Conservation (phyloP, 768 basidiomycete genomes). For the Hygrocybe coccinea region DNA sequence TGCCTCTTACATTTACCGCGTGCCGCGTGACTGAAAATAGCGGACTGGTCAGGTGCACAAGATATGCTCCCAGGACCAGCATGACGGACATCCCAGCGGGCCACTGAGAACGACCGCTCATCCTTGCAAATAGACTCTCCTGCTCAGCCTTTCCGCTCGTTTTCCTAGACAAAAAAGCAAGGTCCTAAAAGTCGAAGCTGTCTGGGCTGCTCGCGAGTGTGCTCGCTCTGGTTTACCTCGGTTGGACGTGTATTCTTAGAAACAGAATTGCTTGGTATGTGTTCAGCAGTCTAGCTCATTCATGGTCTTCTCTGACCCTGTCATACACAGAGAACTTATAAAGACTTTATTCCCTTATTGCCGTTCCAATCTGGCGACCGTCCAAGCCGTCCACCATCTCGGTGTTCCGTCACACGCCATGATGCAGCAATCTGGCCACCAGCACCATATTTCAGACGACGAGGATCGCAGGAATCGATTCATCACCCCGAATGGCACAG, state of each 20-base stretch:
- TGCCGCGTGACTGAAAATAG: not conserved
- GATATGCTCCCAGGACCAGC: not conserved
- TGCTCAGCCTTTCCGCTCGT: conserved; percentile 4
- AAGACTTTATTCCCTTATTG: not conserved
- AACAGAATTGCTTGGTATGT: not conserved
- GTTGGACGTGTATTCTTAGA: not conserved
- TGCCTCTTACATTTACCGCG: not conserved
- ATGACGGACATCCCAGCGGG: not conserved
- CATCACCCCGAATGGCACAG: conserved; percentile 40
- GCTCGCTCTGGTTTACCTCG: not conserved
- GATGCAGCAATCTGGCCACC: conserved; percentile 32
- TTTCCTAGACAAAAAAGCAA: conserved; percentile 12
- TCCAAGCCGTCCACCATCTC: conserved; percentile 19
- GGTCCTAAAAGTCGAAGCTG: not conserved
- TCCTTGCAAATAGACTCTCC: conserved; percentile 16
- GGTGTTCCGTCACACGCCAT: conserved; percentile 11
- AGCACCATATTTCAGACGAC: conserved; percentile 13
- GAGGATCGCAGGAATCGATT: conserved; percentile 62
- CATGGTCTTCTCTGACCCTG: not conserved
- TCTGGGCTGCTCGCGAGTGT: not conserved
- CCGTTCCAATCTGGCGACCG: conserved; percentile 21
- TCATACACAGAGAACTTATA: not conserved
- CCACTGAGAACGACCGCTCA: conserved; percentile 11
- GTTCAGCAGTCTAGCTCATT: not conserved
- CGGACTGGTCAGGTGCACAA: not conserved